Base-by-base conservation (phyloP, 768 basidiomycete genomes). In the Mycena latifolia region DNA sequence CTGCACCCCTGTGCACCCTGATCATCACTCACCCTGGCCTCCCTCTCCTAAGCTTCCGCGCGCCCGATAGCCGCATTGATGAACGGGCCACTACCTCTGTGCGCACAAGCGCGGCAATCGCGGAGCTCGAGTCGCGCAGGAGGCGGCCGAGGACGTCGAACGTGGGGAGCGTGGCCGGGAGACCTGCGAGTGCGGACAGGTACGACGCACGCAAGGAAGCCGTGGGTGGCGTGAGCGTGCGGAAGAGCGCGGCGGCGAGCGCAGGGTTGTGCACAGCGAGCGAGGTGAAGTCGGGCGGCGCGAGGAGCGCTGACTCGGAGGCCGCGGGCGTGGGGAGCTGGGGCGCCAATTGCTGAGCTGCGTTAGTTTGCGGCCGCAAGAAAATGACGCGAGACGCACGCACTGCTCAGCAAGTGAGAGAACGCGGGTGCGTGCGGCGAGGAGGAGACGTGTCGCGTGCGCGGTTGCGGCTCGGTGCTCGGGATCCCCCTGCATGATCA, bases 381-480 rank as follows among this genome's bases (percentile, higher is more conserved):
- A 18, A 50, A 28, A 10, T 31, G 9, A 35, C 47, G 41, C 17
- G 22, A 18, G 10, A 47, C 47, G 57, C 74, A 92, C 90, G 60
- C 92, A 87, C 81, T 91, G 90, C 80, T 94, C 92, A 37, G 89
- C 83, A 53, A 94, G 85, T 35, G 87, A 89, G 48, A 94, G 85
- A 25, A 89, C 91, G 55, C 92, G 88, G 66, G 89, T 86, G 57
- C 91, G 87, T 46, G 90, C 91, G 39, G 86, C 83, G 18, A 93
- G 81, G 31, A 94, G 81, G 22, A 93, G 84, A 55, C 84, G 85
- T 85, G 92, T 87, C 24, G 85, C n/a, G n/a, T n/a, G n/a, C n/a
- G n/a, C n/a, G n/a, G n/a, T n/a, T n/a, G n/a, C n/a, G n/a, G n/a
- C n/a, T n/a, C n/a, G n/a, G n/a, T n/a, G 89, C 53, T 87, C 84